Conservation (phyloP, 2,329 filamentous ascomycete genomes). For the Graphiopsis chlorocephala region DNA sequence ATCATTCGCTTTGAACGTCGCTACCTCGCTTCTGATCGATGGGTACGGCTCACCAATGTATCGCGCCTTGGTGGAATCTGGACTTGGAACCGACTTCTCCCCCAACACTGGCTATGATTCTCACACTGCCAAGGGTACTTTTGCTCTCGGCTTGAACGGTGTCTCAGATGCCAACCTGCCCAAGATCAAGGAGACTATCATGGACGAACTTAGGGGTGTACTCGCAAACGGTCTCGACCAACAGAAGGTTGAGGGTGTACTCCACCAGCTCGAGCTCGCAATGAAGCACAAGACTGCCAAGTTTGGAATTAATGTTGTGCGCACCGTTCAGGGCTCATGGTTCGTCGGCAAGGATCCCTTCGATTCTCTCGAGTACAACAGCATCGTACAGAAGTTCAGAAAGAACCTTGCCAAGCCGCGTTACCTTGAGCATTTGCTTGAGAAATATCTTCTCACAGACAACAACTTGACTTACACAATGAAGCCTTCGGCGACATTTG, state of each 20-base stretch:
- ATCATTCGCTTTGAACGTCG: slow-evolving; percentile 78
- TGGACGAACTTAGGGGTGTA: slow-evolving; percentile 67
- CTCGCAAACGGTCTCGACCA: slow-evolving; percentile 77
- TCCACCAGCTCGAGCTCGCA: slow-evolving; percentile 90
- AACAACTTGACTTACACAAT: slow-evolving; percentile 91
- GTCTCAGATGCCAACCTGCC: slow-evolving; percentile 76
- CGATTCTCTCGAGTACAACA: slow-evolving; percentile 86
- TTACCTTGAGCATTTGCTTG: slow-evolving; percentile 79
- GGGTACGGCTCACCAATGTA: slow-evolving; percentile 95
- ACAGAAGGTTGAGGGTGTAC: slow-evolving; percentile 86
- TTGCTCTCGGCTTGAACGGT: slow-evolving; percentile 89
- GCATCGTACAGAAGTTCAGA: slow-evolving; percentile 81
- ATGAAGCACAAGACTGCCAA: slow-evolving; percentile 95
- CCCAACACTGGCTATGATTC: slow-evolving; percentile 89
- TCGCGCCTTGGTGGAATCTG: slow-evolving; percentile 80
- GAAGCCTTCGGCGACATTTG: slow-evolving; percentile 76
- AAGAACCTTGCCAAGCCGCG: slow-evolving; percentile 67
- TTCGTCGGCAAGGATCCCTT: slow-evolving; percentile 95
- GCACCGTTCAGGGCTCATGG: slow-evolving; percentile 86
- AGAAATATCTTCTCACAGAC: slow-evolving; percentile 88
- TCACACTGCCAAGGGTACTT: slow-evolving; percentile 72
- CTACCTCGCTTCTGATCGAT: slow-evolving; percentile 83
- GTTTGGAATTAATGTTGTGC: slow-evolving; percentile 88
- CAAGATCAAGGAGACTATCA: slow-evolving; percentile 71
- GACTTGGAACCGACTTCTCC: slow-evolving; percentile 88